Base-by-base conservation (phyloP, 148 eudicot species). In the Polygonum maritimum region DNA sequence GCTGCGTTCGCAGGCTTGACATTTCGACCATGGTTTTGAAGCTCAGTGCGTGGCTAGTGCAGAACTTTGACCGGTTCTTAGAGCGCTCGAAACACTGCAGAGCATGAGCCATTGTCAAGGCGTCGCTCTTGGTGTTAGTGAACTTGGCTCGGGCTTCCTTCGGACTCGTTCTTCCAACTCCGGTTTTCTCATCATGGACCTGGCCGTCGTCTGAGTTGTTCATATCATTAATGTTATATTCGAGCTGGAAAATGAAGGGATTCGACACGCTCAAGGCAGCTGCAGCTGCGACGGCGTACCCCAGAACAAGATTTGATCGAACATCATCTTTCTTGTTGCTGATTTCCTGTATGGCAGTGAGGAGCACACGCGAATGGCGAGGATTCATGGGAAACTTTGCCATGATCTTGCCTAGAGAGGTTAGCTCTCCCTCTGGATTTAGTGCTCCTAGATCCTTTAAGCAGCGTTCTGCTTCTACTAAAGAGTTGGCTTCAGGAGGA, bases 321-420 rank as follows among this genome's bases (percentile, higher is more conserved):
- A 75, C 74, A 79, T 51, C 80, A 71, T 63, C 74, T 58, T 83
- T 86, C 77, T 79, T 82, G 40, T 82, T 84, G 65, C 75, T 84
- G 76, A 86, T 79, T 51, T 82, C 89, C 81, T 88, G 85, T 77
- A 95, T 85, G 60, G 92, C 97, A 35, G 90, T 83, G 75, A 95
- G 91, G 74, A 95, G 96, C 91, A 95, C 84, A 78, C 91, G 80
- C 15, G 98, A 88, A 77, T 95, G 97, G 26, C 97, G 91, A 67
- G 98, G 97, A 60, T 90, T 85, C 92, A 92, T 85, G 14, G 98
- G 98, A 82, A 83, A 95, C 26, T 78, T 87, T 79, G 92, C 86
- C 98, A 95, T 95, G 18, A 89, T 85, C 84, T 87, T 86, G 48
- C 97, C 98, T 39, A 95, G 76, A 58, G 90, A 82, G 11, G 98